Conservation (phyloP, 768 basidiomycete genomes). For the Boletus fagicola region DNA sequence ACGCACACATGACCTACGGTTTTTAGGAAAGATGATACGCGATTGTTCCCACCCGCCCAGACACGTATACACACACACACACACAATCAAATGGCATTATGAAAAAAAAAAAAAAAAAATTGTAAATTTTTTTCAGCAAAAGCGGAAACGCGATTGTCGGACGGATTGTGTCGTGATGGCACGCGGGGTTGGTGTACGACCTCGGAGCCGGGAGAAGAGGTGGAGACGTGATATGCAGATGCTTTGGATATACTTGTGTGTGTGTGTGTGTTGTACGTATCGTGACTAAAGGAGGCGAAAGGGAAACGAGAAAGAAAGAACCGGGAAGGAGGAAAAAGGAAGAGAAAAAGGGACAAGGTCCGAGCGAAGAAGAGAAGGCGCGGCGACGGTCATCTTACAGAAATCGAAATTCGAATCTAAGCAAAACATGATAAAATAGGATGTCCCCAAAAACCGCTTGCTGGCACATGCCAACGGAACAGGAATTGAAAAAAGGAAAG, state of each 20-base stretch:
- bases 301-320: neutral
- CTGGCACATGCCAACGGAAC: neutral
- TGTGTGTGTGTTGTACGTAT: neutral
- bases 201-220: neutral
- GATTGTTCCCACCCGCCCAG: neutral
- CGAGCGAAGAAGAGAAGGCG: neutral
- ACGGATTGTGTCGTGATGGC: neutral
- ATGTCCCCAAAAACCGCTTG: neutral
- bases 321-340: no score
- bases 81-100: no score
- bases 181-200: neutral
- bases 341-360: neutral
- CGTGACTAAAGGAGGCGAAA: neutral
- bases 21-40: neutral
- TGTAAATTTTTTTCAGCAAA: neutral
- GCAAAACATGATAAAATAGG: neutral
- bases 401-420: neutral
- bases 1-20: neutral
- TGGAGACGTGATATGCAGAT: neutral
- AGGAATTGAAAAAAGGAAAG: neutral
- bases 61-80: no score
- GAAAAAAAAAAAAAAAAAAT: no score
- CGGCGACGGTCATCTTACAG: neutral
- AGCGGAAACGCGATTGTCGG: neutral
- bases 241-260: no score